phyloP scores from a whole-genome alignment of 2,329 filamentous ascomycete species.

The Fusarium robinianum region DNA sequence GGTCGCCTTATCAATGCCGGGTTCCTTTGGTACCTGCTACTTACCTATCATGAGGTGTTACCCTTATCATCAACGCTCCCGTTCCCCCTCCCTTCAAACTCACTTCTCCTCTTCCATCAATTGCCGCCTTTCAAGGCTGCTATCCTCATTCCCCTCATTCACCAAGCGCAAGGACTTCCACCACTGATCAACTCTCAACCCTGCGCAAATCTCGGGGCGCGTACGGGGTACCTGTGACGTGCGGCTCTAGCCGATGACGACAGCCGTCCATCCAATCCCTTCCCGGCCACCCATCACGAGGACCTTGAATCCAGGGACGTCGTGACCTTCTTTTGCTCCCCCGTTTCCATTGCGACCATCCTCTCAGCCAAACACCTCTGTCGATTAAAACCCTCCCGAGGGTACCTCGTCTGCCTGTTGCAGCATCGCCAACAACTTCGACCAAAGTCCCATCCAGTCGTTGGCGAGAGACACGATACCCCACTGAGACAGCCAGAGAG shows the following conservation, averaged over 20 bases:
- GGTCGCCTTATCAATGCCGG: no score
- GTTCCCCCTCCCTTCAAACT: background rate
- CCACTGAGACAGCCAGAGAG: no score
- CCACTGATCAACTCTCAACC: background rate
- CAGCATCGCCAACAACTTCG: no score
- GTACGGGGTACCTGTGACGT: slow-evolving; percentile 29
- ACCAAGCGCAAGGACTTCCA: background rate
- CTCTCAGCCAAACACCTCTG: slow-evolving; percentile 1
- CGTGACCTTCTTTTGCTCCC: slow-evolving; percentile 20
- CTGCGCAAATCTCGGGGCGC: background rate
- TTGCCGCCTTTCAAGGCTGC: slow-evolving; percentile 14
- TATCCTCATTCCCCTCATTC: background rate
- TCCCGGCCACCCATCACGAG: slow-evolving; percentile 36
- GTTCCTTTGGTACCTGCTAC: no score
- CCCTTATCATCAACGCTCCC: slow-evolving; percentile 16
- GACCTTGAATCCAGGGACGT: slow-evolving; percentile 29
- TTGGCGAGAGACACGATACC: no score
- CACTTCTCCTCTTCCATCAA: slow-evolving; percentile 9
- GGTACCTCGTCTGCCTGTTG: slow-evolving; percentile 5
- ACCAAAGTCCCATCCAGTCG: no score
- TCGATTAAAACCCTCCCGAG: no score
- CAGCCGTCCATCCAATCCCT: slow-evolving; percentile 30
- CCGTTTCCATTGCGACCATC: slow-evolving; percentile 2
- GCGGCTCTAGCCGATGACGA: slow-evolving; percentile 39
- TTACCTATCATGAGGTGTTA: no score